Conservation (phyloP, 1,139 yeast species). For the Geotrichum macrosporum region DNA sequence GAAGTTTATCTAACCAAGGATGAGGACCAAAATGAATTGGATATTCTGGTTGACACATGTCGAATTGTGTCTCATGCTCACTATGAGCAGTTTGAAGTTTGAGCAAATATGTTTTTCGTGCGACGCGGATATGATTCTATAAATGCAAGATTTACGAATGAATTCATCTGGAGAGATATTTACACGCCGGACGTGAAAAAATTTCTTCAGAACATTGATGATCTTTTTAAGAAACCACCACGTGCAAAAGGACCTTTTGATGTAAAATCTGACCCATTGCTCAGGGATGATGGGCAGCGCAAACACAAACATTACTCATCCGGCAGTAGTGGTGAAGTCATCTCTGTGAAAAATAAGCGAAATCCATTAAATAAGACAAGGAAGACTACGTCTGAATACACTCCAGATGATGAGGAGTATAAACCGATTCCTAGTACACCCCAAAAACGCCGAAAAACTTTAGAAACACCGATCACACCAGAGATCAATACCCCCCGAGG, state of each 20-base stretch:
- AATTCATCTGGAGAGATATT: slow-evolving; percentile 1
- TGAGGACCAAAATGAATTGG: slow-evolving; percentile 24
- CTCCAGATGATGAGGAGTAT: not conserved
- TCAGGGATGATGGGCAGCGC: too few species aligned
- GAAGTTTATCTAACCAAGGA: slow-evolving; percentile 28
- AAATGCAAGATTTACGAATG: slow-evolving; percentile 6
- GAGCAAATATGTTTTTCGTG: slow-evolving; percentile 4
- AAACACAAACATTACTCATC: too few species aligned
- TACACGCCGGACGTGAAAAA: not conserved
- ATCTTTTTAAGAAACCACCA: not conserved
- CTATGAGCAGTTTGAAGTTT: slow-evolving; percentile 1
- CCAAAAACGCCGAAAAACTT: slow-evolving; percentile 5
- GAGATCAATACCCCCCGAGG: slow-evolving; percentile 6
- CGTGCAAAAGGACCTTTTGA: too few species aligned
- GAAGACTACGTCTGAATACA: too few species aligned
- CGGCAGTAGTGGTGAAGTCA: too few species aligned
- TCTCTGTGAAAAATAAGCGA: too few species aligned
- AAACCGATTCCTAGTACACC: slow-evolving; percentile 16
- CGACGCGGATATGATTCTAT: slow-evolving; percentile 14
- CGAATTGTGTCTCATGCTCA: slow-evolving; percentile 19
- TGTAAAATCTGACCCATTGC: too few species aligned
- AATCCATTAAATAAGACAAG: too few species aligned
- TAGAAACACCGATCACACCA: slow-evolving; percentile 3
- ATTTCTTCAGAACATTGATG: not conserved
- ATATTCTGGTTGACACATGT: slow-evolving; percentile 24